Evolutionary conservation across 495 filamentous ascomycete genomes (phyloP).

Genomic region (Podospora anserina): DNA sequence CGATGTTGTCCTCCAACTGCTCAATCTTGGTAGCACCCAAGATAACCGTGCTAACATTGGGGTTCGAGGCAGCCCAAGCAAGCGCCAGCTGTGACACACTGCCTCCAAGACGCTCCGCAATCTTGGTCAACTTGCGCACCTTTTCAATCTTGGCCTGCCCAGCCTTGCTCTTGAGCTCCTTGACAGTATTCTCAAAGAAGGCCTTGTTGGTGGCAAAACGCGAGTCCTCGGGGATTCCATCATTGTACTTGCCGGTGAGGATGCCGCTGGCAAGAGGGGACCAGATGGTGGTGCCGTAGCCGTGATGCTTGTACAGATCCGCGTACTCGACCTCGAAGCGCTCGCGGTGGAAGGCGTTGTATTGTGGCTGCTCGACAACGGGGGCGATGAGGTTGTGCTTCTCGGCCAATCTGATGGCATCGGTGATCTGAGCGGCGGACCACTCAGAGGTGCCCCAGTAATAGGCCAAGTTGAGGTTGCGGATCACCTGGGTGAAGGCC

Average conservation of each 20-base stretch:
- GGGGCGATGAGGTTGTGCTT: slow-evolving; percentile 74
- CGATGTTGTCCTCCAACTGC: slow-evolving; percentile 67
- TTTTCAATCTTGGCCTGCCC: slow-evolving; percentile 44
- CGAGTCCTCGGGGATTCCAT: slow-evolving; percentile 57
- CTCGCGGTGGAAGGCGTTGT: slow-evolving; percentile 71
- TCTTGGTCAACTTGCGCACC: slow-evolving; percentile 48
- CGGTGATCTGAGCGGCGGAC: slow-evolving; percentile 74
- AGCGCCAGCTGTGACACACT: slow-evolving; percentile 59
- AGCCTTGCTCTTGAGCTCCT: slow-evolving; percentile 32
- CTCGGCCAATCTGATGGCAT: slow-evolving; percentile 72
- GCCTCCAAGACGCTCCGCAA: slow-evolving; percentile 65
- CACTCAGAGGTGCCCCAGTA: slow-evolving; percentile 94
- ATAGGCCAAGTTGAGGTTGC: slow-evolving; percentile 68
- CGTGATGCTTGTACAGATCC: slow-evolving; percentile 58
- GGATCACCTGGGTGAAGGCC: slow-evolving; percentile 77
- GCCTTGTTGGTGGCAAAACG: slow-evolving; percentile 47
- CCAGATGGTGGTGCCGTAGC: slow-evolving; percentile 69
- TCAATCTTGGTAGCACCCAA: slow-evolving; percentile 68
- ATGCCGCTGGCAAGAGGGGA: slow-evolving; percentile 67
- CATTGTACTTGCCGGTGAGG: slow-evolving; percentile 79
- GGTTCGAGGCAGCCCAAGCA: slow-evolving; percentile 74
- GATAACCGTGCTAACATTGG: slow-evolving; percentile 69
- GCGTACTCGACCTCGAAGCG: slow-evolving; percentile 75
- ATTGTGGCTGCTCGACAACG: slow-evolving; percentile 79
- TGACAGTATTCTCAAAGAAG: slow-evolving; percentile 41